These are phyloP conservation scores for Sarocladium brachiariae DNA, from an alignment of 2,329 filamentous ascomycete genomes.

Conservation along the genomic window DNA sequence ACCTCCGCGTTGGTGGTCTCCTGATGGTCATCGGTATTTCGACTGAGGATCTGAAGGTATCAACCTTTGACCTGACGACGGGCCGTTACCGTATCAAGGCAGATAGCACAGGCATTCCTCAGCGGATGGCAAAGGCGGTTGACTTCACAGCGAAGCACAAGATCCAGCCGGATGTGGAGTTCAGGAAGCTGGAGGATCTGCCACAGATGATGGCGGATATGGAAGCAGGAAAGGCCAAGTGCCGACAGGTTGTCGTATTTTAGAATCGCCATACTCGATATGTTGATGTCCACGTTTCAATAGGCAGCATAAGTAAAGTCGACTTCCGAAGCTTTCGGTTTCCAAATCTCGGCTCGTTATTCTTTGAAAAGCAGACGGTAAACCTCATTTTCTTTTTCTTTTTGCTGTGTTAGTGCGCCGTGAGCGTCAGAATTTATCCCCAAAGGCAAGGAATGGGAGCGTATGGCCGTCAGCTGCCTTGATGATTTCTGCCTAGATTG, in stretches of 20 bases:
- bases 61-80: constrained; percentile 32
- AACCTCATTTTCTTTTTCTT: too few species aligned
- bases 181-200: constrained; percentile 30
- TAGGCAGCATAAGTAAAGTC: too few species aligned
- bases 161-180: constrained; percentile 32
- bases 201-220: constrained; percentile 31
- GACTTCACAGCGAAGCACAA: constrained; percentile 34
- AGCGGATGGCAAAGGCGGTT: constrained; percentile 35
- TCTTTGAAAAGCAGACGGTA: too few species aligned
- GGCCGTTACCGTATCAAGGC: constrained; percentile 33
- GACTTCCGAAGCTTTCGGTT: too few species aligned
- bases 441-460: too few species aligned
- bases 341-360: too few species aligned
- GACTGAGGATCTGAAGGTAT: constrained; percentile 26
- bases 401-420: too few species aligned
- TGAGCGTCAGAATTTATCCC: too few species aligned
- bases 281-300: too few species aligned
- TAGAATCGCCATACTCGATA: constrained; percentile 11
- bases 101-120: constrained; percentile 34
- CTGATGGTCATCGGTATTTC: constrained; percentile 37
- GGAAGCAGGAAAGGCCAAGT: constrained; percentile 27
- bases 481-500: too few species aligned
- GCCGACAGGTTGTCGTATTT: constrained; percentile 30
- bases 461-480: too few species aligned
- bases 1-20: constrained; percentile 30